Conservation (phyloP, 441 rosid species). For the Bruguiera hainesii region DNA sequence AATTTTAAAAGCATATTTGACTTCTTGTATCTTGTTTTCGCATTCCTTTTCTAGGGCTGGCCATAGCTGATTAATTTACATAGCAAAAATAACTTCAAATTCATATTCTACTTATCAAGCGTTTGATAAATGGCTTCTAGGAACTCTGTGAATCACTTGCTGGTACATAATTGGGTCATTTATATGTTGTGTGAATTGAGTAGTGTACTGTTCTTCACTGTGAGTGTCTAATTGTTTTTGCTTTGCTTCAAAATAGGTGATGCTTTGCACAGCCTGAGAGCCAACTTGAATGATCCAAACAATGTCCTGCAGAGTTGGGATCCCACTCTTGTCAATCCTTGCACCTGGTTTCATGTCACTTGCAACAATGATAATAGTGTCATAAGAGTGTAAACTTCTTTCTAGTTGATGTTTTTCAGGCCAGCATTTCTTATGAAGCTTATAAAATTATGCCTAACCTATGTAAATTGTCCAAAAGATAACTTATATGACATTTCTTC, state of each 20-base stretch:
- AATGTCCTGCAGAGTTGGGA: conserved; percentile 98
- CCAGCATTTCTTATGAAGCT: not conserved
- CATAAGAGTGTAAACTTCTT: conserved; percentile 73
- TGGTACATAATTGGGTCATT: not conserved
- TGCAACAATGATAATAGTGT: conserved; percentile 96
- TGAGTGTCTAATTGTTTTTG: conserved; percentile 3
- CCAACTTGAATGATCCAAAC: conserved; percentile 71
- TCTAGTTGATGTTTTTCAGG: not conserved
- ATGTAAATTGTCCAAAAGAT: not conserved
- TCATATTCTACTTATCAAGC: too few relatives aligned
- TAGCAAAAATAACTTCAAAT: too few relatives aligned
- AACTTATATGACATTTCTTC: not conserved
- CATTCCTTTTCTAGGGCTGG: not conserved
- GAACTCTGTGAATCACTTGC: too few relatives aligned
- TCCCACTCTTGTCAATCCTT: conserved; percentile 97
- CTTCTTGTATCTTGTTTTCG: not conserved
- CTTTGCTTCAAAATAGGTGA: conserved; percentile 56
- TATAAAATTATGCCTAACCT: not conserved
- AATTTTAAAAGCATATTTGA: not conserved
- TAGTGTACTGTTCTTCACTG: conserved; percentile 1
- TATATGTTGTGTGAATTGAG: not conserved
- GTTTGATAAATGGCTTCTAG: too few relatives aligned
- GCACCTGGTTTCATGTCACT: conserved; percentile 98
- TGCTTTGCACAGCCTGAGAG: conserved; percentile 76
- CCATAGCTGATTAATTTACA: not conserved